Evolutionary conservation across 139 green algal genomes (phyloP).

Genomic region (Diplosphaera chodatii): DNA sequence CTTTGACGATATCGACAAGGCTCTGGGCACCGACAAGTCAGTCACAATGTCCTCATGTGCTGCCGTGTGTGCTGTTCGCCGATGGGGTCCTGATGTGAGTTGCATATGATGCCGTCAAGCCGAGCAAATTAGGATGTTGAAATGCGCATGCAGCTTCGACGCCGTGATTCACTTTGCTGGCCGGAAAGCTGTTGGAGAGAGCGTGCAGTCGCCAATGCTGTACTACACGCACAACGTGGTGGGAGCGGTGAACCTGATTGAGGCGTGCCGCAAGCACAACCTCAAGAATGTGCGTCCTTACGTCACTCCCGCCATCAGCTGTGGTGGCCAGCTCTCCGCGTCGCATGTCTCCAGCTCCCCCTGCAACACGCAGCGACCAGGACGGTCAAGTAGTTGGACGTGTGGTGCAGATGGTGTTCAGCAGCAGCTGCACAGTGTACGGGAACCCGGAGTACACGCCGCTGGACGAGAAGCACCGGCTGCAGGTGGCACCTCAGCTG

Average conservation of each 20-base stretch:
- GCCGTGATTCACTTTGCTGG: constrained; percentile 93
- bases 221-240: constrained; percentile 99
- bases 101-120: too few relatives aligned
- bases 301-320: too few relatives aligned
- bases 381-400: too few relatives aligned
- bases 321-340: too few relatives aligned
- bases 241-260: constrained; percentile 77
- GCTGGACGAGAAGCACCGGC: constrained; percentile 79
- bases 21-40: constrained; percentile 36
- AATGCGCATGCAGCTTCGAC: constrained; percentile 65
- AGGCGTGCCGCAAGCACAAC: constrained; percentile 65
- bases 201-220: constrained; percentile 76
- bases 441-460: constrained; percentile 85
- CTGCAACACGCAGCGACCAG: too few relatives aligned
- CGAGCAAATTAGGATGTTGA: too few relatives aligned
- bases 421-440: constrained; percentile 92
- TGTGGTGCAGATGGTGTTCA: constrained; percentile 92
- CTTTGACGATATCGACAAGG: constrained; percentile 32
- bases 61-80: too few relatives aligned
- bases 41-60: too few relatives aligned
- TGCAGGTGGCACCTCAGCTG: too few relatives aligned
- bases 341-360: too few relatives aligned
- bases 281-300: constrained; percentile 63
- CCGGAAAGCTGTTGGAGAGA: constrained; percentile 92
- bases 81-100: too few relatives aligned